phyloP scores from a whole-genome alignment of 371 early-diverging fungal species.

The Mucor plumbeus region DNA sequence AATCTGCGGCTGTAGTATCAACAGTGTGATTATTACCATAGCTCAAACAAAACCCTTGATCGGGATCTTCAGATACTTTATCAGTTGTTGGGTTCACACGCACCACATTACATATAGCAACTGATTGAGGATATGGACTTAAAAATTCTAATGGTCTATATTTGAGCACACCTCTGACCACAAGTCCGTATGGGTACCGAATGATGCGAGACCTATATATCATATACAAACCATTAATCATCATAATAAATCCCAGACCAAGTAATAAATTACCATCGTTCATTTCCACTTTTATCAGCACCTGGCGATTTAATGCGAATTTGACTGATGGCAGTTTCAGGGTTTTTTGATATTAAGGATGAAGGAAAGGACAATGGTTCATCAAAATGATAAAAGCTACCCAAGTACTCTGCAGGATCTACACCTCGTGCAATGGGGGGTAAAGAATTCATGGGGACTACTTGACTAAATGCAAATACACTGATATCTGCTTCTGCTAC shows the following conservation, averaged over 20 bases:
- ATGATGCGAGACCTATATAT: slow-evolving; percentile 48
- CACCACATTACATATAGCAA: slow-evolving; percentile 52
- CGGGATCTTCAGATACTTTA: slow-evolving; percentile 41
- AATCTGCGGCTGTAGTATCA: not conserved
- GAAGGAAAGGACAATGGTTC: slow-evolving; percentile 59
- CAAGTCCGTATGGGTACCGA: slow-evolving; percentile 66
- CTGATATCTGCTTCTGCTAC: slow-evolving; percentile 63
- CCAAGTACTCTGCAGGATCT: slow-evolving; percentile 65
- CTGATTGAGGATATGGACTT: slow-evolving; percentile 32
- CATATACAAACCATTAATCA: not conserved
- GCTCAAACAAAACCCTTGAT: slow-evolving; percentile 42
- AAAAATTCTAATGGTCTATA: slow-evolving; percentile 47
- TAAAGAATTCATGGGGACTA: slow-evolving; percentile 33
- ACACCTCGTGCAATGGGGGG: slow-evolving; percentile 22
- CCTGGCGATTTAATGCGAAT: slow-evolving; percentile 71
- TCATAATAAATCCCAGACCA: not conserved
- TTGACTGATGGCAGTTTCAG: slow-evolving; percentile 54
- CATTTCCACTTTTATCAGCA: slow-evolving; percentile 56
- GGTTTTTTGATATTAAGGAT: slow-evolving; percentile 28
- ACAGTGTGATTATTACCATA: slow-evolving; percentile 9
- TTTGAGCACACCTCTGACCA: slow-evolving; percentile 67
- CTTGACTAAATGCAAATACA: slow-evolving; percentile 67
- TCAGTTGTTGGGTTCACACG: slow-evolving; percentile 51
- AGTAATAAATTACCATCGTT: slow-evolving; percentile 45
- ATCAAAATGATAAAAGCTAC: slow-evolving; percentile 60